A percentile compares a stretch with the other conserved stretches of the same genome.
Evolutionary conservation across 2,329 filamentous ascomycete genomes (phyloP).

Genomic region (Pseudonectria buxi): DNA sequence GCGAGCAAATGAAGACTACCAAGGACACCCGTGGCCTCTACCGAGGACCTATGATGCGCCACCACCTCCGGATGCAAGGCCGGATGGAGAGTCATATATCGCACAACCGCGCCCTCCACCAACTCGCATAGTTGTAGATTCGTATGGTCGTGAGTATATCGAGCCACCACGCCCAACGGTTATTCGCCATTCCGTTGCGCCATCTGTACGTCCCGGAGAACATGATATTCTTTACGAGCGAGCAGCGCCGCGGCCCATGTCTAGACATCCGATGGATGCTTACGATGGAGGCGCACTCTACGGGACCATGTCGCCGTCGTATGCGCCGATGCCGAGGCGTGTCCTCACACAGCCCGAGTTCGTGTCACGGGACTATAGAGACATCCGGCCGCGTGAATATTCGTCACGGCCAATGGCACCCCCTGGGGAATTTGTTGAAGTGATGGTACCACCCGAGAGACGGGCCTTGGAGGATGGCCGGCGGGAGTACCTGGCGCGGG

Average conservation of each 20-base stretch:
- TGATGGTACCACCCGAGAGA: slow-evolving; percentile 36
- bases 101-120: slow-evolving; percentile 45
- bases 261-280: slow-evolving; percentile 41
- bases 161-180: slow-evolving; percentile 43
- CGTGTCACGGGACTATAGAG: slow-evolving; percentile 42
- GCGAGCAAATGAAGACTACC: slow-evolving; percentile 33
- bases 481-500: slow-evolving; percentile 47
- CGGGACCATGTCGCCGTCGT: slow-evolving; percentile 43
- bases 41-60: slow-evolving; percentile 35
- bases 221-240: slow-evolving; percentile 62
- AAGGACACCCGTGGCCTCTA: slow-evolving; percentile 37
- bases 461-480: slow-evolving; percentile 39
- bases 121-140: slow-evolving; percentile 70
- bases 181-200: slow-evolving; percentile 46
- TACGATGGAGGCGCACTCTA: slow-evolving; percentile 45
- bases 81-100: slow-evolving; percentile 45
- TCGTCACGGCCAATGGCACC: slow-evolving; percentile 41
- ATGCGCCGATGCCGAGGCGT: slow-evolving; percentile 40
- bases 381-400: slow-evolving; percentile 53
- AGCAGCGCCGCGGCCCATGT: slow-evolving; percentile 43
- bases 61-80: slow-evolving; percentile 41
- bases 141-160: slow-evolving; percentile 73
- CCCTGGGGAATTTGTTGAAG: slow-evolving; percentile 40
- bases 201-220: slow-evolving; percentile 39
- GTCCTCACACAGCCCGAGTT: slow-evolving; percentile 59